Conservation (phyloP, 2,329 filamentous ascomycete species). For the Fusarium sp. region DNA sequence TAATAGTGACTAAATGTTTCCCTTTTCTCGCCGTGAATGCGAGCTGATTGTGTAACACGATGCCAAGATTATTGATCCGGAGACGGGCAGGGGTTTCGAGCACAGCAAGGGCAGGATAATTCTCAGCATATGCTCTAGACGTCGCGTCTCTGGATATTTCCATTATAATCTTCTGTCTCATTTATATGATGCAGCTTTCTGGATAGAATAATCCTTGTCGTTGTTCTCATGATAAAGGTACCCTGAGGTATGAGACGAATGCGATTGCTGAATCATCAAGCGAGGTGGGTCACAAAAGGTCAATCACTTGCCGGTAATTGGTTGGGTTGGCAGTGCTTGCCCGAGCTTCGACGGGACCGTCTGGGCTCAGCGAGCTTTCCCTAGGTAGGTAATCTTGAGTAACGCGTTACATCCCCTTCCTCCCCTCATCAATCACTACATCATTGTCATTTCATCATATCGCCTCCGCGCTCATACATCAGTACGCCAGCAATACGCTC, state of each 20-base stretch:
- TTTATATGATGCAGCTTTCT: background rate
- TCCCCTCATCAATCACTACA: background rate
- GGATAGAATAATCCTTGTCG: background rate
- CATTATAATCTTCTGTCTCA: fast-evolving
- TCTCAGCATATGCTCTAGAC: background rate
- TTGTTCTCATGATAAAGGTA: background rate
- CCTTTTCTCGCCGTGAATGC: background rate
- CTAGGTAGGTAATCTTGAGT: background rate
- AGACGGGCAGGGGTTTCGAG: background rate
- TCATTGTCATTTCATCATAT: background rate
- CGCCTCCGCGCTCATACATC: background rate
- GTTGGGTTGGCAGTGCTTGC: too few species aligned
- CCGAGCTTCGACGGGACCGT: background rate
- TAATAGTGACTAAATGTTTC: background rate
- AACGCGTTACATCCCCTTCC: background rate
- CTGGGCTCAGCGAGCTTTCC: background rate
- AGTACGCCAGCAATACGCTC: background rate
- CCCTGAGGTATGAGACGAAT: background rate
- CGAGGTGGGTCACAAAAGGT: background rate
- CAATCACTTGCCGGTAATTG: background rate
- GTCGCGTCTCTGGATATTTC: background rate
- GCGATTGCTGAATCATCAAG: background rate
- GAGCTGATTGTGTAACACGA: background rate
- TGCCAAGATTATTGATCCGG: background rate
- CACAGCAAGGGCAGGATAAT: background rate